Evolutionary conservation across 257 asterid genomes (phyloP).

Genomic region (Solanum microdontum): DNA sequence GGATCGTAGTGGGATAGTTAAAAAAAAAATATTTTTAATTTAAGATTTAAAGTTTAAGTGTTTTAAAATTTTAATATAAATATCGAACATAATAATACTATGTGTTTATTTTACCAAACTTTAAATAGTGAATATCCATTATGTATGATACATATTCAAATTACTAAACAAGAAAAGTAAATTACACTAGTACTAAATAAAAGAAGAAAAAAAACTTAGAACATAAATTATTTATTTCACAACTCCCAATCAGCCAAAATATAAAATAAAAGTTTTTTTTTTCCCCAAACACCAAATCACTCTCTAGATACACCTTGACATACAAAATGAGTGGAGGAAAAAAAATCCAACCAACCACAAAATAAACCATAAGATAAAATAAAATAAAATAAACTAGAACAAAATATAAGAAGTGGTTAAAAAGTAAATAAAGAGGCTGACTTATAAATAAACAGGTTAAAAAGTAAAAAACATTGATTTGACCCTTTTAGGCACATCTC

Average conservation of each 20-base stretch:
- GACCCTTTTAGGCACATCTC: slow-evolving; percentile 39
- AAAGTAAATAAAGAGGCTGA: slow-evolving; percentile 5
- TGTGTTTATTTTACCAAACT: background rate
- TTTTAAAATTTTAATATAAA: background rate
- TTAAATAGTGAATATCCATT: background rate
- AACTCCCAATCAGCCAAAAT: background rate
- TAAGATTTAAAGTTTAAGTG: too few species aligned
- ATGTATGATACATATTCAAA: background rate
- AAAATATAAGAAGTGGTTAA: background rate
- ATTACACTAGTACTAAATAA: background rate
- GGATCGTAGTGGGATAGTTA: background rate
- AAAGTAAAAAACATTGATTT: slow-evolving; percentile 46
- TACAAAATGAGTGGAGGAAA: background rate
- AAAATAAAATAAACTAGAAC: background rate
- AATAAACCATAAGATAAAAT: background rate
- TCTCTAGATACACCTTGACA: slow-evolving; percentile 12
- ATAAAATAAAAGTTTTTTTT: background rate
- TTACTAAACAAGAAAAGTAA: background rate
- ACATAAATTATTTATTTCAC: background rate
- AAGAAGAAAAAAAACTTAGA: background rate
- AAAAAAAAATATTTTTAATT: accelerated
- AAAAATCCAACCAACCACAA: background rate
- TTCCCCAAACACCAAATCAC: background rate
- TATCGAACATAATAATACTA: background rate
- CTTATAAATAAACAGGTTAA: slow-evolving; percentile 12